Base-by-base conservation (phyloP, 495 filamentous ascomycete species). In the Aspergillus hancockii region DNA sequence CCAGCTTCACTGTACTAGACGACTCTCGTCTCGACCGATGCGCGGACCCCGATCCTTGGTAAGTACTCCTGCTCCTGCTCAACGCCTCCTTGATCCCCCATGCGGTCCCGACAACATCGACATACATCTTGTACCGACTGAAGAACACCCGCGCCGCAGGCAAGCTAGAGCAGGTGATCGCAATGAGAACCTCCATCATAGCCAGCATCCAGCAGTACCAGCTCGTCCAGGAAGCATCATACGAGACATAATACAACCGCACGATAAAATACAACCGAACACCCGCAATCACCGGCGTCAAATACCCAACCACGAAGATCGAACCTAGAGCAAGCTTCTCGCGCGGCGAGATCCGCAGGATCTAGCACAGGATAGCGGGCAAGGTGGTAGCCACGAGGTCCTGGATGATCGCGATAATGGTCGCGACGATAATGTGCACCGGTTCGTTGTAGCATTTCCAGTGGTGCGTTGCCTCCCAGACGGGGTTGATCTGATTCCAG, bases 121-220 rank as follows among this genome's bases (percentile, higher is more conserved):
- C n/a, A 14, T 16, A 40, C 8, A 23, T 3, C 9, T 25, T 40
- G 22, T 40, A 45, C 57, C 41, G 53, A 1, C 41, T 32, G 16
- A 60, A 55, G 46, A 60, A 55, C 1, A 60, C 58, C 30, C 54
- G 54, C 5, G 51, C 58, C 4, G 52, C 52, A 0, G 58, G 58
- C 8, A 60, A 13, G 30, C 58, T 60, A 3, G 58, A 54, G 12
- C 52, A 60, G n/a, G 36, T 55, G 8, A 45, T 23, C 1, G 58
- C 58, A 18, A 60, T 54, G 8, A 49, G 25, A 13, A 60, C 23
- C 52, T 60, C 58, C 43, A 60, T 19, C 32, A 54, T 23, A 22
- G 45, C 58, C 16, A 60, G 25, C n/a, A 55, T 25, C 58, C 58
- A 60, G 28, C 52, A 55, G 25, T 60, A 60, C 58, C 58, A 60